Percentiles rank a stretch among this genome's conserved stretches.
These are phyloP conservation scores for Saitozyma sp. DNA, from an alignment of 768 basidiomycete genomes.

Conservation along the genomic window DNA sequence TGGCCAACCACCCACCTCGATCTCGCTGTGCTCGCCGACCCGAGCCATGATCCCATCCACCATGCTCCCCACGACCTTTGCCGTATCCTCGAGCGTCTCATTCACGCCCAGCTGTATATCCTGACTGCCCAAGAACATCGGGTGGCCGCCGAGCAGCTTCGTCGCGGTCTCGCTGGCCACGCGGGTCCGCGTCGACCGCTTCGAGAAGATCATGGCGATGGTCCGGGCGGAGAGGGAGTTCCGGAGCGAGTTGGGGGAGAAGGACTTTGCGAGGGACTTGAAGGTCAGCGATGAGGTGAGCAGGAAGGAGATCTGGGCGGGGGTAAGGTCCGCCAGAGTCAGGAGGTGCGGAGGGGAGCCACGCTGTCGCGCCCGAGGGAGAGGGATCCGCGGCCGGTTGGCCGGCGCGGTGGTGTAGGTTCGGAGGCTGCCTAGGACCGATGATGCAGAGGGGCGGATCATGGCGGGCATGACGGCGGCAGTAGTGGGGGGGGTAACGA, in stretches of 20 bases:
- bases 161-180: slow-evolving; percentile 82
- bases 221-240: slow-evolving; percentile 62
- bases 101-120: slow-evolving; percentile 98
- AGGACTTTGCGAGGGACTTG: slow-evolving; percentile 47
- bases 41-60: slow-evolving; percentile 95
- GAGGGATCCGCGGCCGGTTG: not conserved
- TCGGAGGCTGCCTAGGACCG: no score
- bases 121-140: slow-evolving; percentile 81
- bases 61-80: slow-evolving; percentile 89
- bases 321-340: slow-evolving; percentile 83
- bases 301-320: slow-evolving; percentile 68
- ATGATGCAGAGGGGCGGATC: no score
- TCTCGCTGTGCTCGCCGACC: slow-evolving; percentile 86
- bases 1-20: slow-evolving; percentile 65
- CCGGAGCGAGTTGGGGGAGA: slow-evolving; percentile 7
- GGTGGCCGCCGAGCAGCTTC: slow-evolving; percentile 75
- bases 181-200: slow-evolving; percentile 89
- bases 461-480: no score
- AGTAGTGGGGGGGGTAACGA: no score
- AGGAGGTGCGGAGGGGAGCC: slow-evolving; percentile 66
- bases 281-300: slow-evolving; percentile 63
- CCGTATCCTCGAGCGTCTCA: slow-evolving; percentile 79
- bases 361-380: no score
- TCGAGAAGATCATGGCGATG: slow-evolving; percentile 85
- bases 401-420: not conserved